Percentiles rank a stretch among this genome's conserved stretches.
phyloP scores from a whole-genome alignment of 108 stramenopile genomes.

The Poteriospumella lacustris region DNA sequence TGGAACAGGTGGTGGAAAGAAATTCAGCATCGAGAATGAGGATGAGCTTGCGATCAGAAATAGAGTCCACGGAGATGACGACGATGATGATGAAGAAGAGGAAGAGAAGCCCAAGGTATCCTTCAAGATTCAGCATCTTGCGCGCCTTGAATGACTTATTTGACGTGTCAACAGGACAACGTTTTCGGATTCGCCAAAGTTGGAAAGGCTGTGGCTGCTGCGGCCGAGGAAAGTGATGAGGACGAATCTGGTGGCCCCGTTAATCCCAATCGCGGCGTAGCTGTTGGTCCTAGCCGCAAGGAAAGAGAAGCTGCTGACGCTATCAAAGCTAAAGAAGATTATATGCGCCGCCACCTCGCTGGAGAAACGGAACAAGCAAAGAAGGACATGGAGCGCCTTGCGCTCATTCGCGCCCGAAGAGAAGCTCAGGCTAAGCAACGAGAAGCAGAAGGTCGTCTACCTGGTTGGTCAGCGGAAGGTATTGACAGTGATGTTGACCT shows the following conservation, averaged over 20 bases:
- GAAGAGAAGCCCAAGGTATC: background rate
- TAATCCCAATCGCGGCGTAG: background rate
- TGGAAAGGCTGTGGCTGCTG: background rate
- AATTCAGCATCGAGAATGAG: background rate
- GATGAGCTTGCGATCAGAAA: background rate
- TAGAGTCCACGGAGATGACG: background rate
- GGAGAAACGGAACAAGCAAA: conserved; percentile 27
- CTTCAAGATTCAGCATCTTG: background rate
- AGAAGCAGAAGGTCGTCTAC: conserved; percentile 11
- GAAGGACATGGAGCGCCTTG: background rate
- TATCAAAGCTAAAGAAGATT: conserved; percentile 26
- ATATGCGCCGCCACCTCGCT: background rate
- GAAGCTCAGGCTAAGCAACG: conserved; percentile 15
- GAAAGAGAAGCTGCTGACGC: conserved; percentile 18
- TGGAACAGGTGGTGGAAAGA: background rate
- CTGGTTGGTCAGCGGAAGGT: background rate
- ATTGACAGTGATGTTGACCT: background rate
- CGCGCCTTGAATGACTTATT: too few relatives aligned
- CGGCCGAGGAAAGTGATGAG: background rate
- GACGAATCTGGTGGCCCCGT: background rate
- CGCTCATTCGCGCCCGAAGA: conserved; percentile 19
- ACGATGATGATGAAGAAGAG: background rate
- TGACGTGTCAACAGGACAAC: too few relatives aligned
- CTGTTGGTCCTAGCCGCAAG: background rate
- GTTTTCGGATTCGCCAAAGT: too few relatives aligned